Evolutionary conservation across 345 rosid species (phyloP), one percentile per base, ranked within the genome.

Genomic region (Arabis alpina): DNA sequence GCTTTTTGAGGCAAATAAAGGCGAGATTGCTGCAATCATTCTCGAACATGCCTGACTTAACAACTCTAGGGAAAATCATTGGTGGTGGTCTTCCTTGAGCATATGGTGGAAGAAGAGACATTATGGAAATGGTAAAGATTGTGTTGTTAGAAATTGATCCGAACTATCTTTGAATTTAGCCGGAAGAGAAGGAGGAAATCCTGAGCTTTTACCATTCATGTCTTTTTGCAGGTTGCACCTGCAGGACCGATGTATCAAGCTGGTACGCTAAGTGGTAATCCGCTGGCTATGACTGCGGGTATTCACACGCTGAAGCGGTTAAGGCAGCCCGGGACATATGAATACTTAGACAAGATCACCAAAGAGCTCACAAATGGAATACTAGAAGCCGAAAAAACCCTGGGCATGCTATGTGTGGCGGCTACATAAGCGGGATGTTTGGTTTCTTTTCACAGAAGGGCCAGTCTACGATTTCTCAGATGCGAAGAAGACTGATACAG

Each of bases 231-330:
- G 79, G 79, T 92, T 74, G 98, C 99, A 39, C 97, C 99, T 0
- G 98, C 98, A 19, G 98, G 99, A 75, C 97, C 98, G 4, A 88
- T 94, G 97, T 94, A 94, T 81, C 96, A 94, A 76, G 99, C 96
- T 2, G 96, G 99, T 54, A 91, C 99, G 50, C 84, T 89, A 78
- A 91, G 99, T 54, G 97, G 99, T 67, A 91, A 94, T 45, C 99
- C 98, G 2, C 64, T 94, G 77, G 99, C 99, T 11, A 91, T 91
- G 98, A 88, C 98, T 0, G 96, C 97, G 0, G 99, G 99, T 5
- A 85, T 92, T 54, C 88, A 89, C 76, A 87, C 92, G 8, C 84
- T 92, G 15, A 85, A 84, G 80, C 77, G 93, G 66, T 71, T 94
- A 77, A 69, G 78, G 68, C 82, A 83, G 71, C 86, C 93, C 3